Percentiles rank a stretch among this genome's conserved stretches.
These are phyloP conservation scores for Blastomyces percursus DNA, from an alignment of 2,329 filamentous ascomycete genomes.

Conservation along the genomic window DNA sequence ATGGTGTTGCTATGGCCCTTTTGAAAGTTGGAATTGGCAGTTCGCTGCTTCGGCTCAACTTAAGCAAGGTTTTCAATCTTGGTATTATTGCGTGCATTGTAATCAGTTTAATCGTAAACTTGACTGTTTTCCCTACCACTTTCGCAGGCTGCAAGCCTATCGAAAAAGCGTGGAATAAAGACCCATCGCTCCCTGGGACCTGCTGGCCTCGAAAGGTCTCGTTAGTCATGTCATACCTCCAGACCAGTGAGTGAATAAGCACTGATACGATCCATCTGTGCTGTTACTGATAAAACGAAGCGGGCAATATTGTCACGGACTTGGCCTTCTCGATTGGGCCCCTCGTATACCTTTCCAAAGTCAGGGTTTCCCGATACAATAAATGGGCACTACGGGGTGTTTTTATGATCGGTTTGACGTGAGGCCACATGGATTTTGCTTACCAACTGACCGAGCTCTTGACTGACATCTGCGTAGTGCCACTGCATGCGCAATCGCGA, in stretches of 20 bases:
- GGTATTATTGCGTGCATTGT: not conserved
- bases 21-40: not conserved
- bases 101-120: conserved; percentile 1
- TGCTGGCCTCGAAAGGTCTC: conserved; percentile 1
- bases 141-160: not conserved
- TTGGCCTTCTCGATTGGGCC: not conserved
- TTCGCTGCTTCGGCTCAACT: conserved; percentile 1
- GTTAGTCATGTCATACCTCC: conserved; percentile 1
- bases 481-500: conserved; percentile 1
- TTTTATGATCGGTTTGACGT: not conserved
- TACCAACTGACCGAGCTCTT: not conserved
- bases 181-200: not conserved
- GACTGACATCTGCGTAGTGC: not conserved
- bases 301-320: conserved; percentile 1
- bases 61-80: not conserved
- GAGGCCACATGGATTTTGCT: not conserved
- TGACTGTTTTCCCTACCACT: not conserved
- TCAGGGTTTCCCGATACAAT: conserved; percentile 3
- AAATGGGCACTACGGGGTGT: not conserved
- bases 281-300: not conserved
- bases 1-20: not conserved
- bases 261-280: not conserved
- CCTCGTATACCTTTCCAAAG: not conserved
- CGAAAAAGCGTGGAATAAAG: not conserved
- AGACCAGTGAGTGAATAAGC: not conserved